Evolutionary conservation across 2,329 filamentous ascomycete species (phyloP).

Genomic region (Venturia nashicola): DNA sequence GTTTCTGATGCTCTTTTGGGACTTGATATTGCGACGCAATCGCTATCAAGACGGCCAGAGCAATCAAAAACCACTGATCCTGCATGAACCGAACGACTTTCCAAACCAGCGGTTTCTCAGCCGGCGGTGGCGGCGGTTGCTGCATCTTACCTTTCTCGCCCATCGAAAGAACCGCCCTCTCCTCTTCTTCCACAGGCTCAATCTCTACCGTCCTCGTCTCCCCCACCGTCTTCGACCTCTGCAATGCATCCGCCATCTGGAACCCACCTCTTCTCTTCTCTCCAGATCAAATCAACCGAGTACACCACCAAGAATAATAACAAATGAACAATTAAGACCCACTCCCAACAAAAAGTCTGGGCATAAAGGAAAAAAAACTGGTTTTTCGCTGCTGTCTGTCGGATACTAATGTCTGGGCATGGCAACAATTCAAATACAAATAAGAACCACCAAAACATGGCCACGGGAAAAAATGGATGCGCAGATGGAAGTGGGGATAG

Average conservation of each 20-base stretch:
- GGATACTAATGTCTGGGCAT: background rate
- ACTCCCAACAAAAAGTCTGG: background rate
- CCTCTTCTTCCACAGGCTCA: background rate
- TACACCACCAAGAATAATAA: background rate
- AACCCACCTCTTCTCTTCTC: background rate
- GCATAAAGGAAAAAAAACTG: background rate
- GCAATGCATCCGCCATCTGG: background rate
- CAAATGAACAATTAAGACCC: background rate
- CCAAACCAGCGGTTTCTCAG: background rate
- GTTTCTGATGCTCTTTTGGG: conserved; percentile 39
- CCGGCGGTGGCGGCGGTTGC: background rate
- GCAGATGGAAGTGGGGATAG: background rate
- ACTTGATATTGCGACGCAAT: conserved; percentile 44
- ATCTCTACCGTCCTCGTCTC: background rate
- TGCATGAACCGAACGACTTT: background rate
- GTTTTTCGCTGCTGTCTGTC: background rate
- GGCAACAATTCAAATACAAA: background rate
- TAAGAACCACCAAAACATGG: too few relatives aligned
- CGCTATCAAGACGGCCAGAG: conserved; percentile 41
- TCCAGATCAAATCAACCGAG: background rate
- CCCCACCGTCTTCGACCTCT: background rate
- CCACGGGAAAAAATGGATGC: background rate
- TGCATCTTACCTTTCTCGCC: background rate
- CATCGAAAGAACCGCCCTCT: background rate
- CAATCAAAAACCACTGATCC: conserved; percentile 52